A percentile compares a stretch with the other conserved stretches of the same genome.
phyloP scores from a whole-genome alignment of 441 rosid species.

The Pelargonium australe region DNA sequence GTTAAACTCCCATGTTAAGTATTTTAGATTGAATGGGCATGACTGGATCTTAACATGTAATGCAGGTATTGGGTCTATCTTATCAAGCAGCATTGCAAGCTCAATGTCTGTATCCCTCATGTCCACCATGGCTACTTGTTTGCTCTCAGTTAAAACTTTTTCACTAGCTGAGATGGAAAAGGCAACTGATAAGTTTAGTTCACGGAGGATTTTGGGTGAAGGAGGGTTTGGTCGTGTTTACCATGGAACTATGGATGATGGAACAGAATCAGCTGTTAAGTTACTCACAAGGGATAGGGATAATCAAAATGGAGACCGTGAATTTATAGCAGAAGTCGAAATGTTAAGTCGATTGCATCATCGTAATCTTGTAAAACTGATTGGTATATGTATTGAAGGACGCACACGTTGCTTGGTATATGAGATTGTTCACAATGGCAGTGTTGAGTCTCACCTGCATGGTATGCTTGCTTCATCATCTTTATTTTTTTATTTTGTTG shows the following conservation, averaged over 20 bases:
- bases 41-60: background rate
- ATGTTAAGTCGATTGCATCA: conserved; percentile 99
- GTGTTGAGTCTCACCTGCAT: conserved; percentile 91
- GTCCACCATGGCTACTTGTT: conserved; percentile 69
- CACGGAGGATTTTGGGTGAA: conserved; percentile 72
- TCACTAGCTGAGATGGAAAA: conserved; percentile 58
- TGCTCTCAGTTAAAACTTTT: conserved; percentile 87
- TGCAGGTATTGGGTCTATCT: conserved; percentile 1
- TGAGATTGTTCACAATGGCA: conserved; percentile 92
- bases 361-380: conserved; percentile 80
- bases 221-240: conserved; percentile 92
- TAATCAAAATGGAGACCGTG: conserved; percentile 84
- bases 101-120: conserved; percentile 74
- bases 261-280: conserved; percentile 81
- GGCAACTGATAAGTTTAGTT: conserved; percentile 71
- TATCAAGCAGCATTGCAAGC: conserved; percentile 26
- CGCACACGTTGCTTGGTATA: conserved; percentile 77
- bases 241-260: conserved; percentile 75
- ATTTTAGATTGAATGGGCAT: too few species aligned
- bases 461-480: conserved; percentile 33
- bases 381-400: conserved; percentile 91
- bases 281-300: conserved; percentile 62
- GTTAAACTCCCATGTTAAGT: too few species aligned
- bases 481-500: conserved; percentile 5
- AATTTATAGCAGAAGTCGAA: conserved; percentile 92